These are phyloP conservation scores for Lodderomyces jiufengensis DNA, from an alignment of 1,139 yeast species.

Conservation along the genomic window DNA sequence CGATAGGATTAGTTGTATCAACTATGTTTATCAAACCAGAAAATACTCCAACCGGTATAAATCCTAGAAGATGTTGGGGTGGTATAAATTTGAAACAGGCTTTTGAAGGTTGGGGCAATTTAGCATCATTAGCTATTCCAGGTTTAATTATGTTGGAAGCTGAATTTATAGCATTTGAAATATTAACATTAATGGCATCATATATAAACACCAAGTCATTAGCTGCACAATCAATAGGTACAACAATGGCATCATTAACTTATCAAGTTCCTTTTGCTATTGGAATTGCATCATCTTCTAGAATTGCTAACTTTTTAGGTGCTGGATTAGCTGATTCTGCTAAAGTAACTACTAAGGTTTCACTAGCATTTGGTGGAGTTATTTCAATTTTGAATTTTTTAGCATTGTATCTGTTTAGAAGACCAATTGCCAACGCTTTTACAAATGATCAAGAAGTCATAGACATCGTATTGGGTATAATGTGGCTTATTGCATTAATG, in stretches of 20 bases:
- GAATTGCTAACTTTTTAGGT: slow-evolving; percentile 58
- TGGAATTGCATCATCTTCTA: slow-evolving; percentile 57
- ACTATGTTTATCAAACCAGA: slow-evolving; percentile 39
- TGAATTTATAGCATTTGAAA: slow-evolving; percentile 56
- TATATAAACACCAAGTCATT: slow-evolving; percentile 52
- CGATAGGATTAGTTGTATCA: slow-evolving; percentile 38
- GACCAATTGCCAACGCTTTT: slow-evolving; percentile 34
- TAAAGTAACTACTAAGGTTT: slow-evolving; percentile 41
- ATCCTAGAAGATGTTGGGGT: slow-evolving; percentile 46
- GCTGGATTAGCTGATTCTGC: slow-evolving; percentile 51
- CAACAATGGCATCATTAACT: slow-evolving; percentile 52
- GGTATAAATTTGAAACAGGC: slow-evolving; percentile 27
- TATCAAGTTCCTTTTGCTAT: slow-evolving; percentile 58
- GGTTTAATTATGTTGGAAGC: slow-evolving; percentile 59
- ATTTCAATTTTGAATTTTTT: slow-evolving; percentile 41
- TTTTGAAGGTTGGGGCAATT: slow-evolving; percentile 45
- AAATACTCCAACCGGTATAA: slow-evolving; percentile 38
- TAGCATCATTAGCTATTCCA: slow-evolving; percentile 51
- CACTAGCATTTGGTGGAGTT: slow-evolving; percentile 40
- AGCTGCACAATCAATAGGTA: slow-evolving; percentile 58
- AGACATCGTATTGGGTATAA: slow-evolving; percentile 33
- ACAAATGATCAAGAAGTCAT: slow-evolving; percentile 44
- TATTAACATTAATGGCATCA: slow-evolving; percentile 52
- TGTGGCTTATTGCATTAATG: slow-evolving; percentile 54
- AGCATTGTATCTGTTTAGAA: slow-evolving; percentile 36